phyloP scores from a whole-genome alignment of 2,329 filamentous ascomycete species.

The Rutstroemia sp. region DNA sequence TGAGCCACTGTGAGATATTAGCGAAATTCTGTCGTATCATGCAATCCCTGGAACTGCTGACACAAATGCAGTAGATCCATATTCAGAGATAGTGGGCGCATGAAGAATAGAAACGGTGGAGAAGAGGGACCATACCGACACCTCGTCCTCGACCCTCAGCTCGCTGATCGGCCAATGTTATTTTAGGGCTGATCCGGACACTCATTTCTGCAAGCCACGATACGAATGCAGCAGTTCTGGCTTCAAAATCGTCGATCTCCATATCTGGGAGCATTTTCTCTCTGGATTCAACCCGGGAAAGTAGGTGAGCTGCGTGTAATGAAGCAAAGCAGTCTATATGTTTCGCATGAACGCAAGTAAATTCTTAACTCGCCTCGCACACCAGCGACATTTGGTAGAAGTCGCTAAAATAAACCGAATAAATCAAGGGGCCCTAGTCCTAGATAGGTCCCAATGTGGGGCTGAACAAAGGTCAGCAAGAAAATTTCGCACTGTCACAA shows the following conservation, averaged over 20 bases:
- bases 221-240: slow-evolving; percentile 44
- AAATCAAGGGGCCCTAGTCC: slow-evolving; percentile 8
- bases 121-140: slow-evolving; percentile 38
- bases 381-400: background rate
- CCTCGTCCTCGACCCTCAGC: slow-evolving; percentile 50
- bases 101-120: background rate
- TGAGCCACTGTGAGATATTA: slow-evolving; percentile 42
- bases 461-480: slow-evolving; percentile 1
- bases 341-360: background rate
- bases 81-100: background rate
- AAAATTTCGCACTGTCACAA: slow-evolving; percentile 8
- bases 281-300: background rate
- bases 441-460: background rate
- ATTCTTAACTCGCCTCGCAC: slow-evolving; percentile 4
- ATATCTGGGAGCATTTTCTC: slow-evolving; percentile 12
- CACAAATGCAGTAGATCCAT: no score
- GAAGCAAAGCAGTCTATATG: background rate
- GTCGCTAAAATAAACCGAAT: slow-evolving; percentile 10
- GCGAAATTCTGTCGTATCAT: background rate
- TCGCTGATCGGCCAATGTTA: slow-evolving; percentile 50
- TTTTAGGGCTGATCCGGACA: slow-evolving; percentile 49
- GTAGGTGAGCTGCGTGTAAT: slow-evolving; percentile 2
- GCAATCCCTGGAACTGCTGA: no score
- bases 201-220: slow-evolving; percentile 47
- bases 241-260: slow-evolving; percentile 33